Evolutionary conservation across 202 grass and related monocot genomes (phyloP).

Genomic region (Setaria italica): DNA sequence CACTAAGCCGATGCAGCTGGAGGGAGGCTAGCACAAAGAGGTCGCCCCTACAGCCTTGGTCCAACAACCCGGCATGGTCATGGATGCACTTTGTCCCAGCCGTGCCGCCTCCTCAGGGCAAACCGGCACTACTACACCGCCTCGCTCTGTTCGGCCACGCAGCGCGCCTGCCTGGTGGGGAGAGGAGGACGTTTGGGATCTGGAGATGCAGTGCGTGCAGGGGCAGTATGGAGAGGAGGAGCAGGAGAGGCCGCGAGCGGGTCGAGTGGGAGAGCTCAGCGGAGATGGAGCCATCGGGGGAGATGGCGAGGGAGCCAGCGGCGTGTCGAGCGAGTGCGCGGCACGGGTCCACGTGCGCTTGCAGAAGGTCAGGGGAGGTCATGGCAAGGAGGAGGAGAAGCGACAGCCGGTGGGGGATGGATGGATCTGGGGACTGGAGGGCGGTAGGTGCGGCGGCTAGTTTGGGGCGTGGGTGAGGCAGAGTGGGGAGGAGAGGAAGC

Average conservation of each 20-base stretch:
- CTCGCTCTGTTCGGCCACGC: too few species aligned
- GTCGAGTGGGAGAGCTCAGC: slow-evolving; percentile 46
- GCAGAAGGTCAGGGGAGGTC: slow-evolving; percentile 66
- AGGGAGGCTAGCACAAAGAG: too few species aligned
- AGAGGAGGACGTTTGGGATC: slow-evolving; percentile 82
- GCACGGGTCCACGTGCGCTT: slow-evolving; percentile 65
- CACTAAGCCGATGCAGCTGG: too few species aligned
- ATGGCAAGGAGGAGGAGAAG: slow-evolving; percentile 11
- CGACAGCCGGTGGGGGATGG: not conserved
- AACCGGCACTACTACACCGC: too few species aligned
- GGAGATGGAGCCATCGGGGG: slow-evolving; percentile 67
- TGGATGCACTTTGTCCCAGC: too few species aligned
- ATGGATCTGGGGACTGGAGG: slow-evolving; percentile 47
- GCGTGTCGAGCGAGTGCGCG: slow-evolving; percentile 73
- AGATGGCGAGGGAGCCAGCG: slow-evolving; percentile 53
- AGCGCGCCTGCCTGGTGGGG: too few species aligned
- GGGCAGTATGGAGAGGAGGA: slow-evolving; percentile 79
- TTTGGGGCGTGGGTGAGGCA: too few species aligned
- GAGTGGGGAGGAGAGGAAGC: too few species aligned
- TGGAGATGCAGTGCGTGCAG: slow-evolving; percentile 69
- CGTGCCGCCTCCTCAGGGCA: too few species aligned
- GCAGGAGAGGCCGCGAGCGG: slow-evolving; percentile 54
- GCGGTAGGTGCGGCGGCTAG: too few species aligned
- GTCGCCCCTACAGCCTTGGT: too few species aligned
- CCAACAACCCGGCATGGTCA: too few species aligned